These are phyloP conservation scores for Myxozyma melibiosi DNA, from an alignment of 805 yeast genomes.

Conservation along the genomic window DNA sequence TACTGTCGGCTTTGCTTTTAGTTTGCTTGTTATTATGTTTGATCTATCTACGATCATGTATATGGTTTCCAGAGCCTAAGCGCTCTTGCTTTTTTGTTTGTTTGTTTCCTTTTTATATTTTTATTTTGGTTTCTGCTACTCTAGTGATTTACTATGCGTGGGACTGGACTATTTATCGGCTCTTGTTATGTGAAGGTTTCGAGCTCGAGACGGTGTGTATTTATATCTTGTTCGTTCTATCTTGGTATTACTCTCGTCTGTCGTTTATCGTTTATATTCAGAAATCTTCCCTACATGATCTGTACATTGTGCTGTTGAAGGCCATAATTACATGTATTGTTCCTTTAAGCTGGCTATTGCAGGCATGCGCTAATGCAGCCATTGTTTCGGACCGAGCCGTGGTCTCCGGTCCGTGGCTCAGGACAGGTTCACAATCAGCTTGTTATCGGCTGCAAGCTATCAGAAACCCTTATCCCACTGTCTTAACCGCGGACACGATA, in stretches of 20 bases:
- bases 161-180: not conserved
- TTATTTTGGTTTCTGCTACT: not conserved
- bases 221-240: not conserved
- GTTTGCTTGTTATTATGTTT: not conserved
- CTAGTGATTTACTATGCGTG: not conserved
- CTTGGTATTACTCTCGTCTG: not conserved
- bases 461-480: constrained; percentile 5
- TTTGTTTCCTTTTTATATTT: not conserved
- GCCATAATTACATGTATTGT: not conserved
- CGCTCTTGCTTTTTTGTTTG: not conserved
- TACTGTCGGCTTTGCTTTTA: too few relatives aligned
- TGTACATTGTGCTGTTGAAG: not conserved
- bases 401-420: too few relatives aligned
- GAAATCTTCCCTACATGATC: not conserved
- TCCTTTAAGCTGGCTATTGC: too few relatives aligned
- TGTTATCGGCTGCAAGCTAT: not conserved
- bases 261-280: not conserved
- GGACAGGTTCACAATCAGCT: too few relatives aligned
- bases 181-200: too few relatives aligned
- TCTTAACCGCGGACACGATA: not conserved
- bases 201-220: too few relatives aligned
- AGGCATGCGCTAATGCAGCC: too few relatives aligned
- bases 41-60: not conserved
- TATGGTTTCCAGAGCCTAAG: too few relatives aligned
- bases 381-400: too few relatives aligned